phyloP scores from a whole-genome alignment of 345 rosid species.

The Arabidopsis thaliana region TAIR10.1 NC_003075.7:13708001-13708500 shows the following conservation, averaged over 20 bases:
- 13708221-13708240: slow-evolving; percentile 76
- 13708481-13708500: slow-evolving; percentile 78
- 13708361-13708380: slow-evolving; percentile 81
- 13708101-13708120: slow-evolving; percentile 54
- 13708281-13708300: slow-evolving; percentile 58
- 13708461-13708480: slow-evolving; percentile 64
- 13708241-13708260: slow-evolving; percentile 79
- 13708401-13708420: background rate
- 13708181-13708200: slow-evolving; percentile 54
- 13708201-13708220: slow-evolving; percentile 66
- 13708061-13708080: slow-evolving; percentile 45
- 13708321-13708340: slow-evolving; percentile 70
- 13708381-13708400: background rate
- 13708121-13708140: slow-evolving; percentile 67
- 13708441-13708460: slow-evolving; percentile 51
- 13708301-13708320: slow-evolving; percentile 43
- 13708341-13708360: slow-evolving; percentile 93
- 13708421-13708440: background rate
- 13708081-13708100: slow-evolving; percentile 46
- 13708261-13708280: slow-evolving; percentile 58
- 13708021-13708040: slow-evolving; percentile 60
- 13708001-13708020: slow-evolving; percentile 46
- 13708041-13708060: slow-evolving; percentile 67
- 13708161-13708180: slow-evolving; percentile 57
- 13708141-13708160: slow-evolving; percentile 74